Base-by-base conservation (phyloP, 768 basidiomycete species). In the Astraeus odoratus region DNA sequence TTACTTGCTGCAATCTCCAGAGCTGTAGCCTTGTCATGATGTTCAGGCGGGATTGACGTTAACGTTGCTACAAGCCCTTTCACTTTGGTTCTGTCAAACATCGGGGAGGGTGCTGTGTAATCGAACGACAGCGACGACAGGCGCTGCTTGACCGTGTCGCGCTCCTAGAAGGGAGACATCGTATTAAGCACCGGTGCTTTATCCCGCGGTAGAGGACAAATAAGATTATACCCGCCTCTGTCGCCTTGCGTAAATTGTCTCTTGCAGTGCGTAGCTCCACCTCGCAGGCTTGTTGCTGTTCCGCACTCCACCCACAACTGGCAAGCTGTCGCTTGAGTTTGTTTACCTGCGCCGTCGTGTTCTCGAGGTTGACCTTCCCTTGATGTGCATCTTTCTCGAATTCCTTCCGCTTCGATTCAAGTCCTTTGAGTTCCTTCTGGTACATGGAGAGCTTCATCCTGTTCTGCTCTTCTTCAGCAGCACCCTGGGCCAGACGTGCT, bases 21-120 rank as follows among this genome's bases (percentile, higher is more conserved):
- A 2, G 96, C 96, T 0, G 89, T 92, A 1, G 92, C 79, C 46
- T 86, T 86, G 57, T 82, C 69, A 58, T 80, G 81, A 60, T 95
- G 78, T 34, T 75, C 69, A 13, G 75, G 67, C 27, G 80, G 73
- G 1, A 99, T 76, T 0, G 78, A 72, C 53, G 97, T 80, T n/a
- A 98, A 73, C n/a, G 80, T 80, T 0, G 88, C 95, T 13, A 96
- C 87, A 12, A 90, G 76, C 23, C 96, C 96, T 60, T 92, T 94
- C 57, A 98, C 96, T 55, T 84, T 83, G 18, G 68, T 67, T 26
- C 84, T 76, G 61, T 98, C 87, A 56, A 98, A 99, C 52, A 76
- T 73, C 1, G 86, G 80, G 29, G 75, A 68, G 0, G 95, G 95
- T 26, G 76, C 70, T 1, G 78, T 60, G 54, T 96, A 98, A 45